Conservation (phyloP, 306 rosid genomes). For the Cicer yamashitae region DNA sequence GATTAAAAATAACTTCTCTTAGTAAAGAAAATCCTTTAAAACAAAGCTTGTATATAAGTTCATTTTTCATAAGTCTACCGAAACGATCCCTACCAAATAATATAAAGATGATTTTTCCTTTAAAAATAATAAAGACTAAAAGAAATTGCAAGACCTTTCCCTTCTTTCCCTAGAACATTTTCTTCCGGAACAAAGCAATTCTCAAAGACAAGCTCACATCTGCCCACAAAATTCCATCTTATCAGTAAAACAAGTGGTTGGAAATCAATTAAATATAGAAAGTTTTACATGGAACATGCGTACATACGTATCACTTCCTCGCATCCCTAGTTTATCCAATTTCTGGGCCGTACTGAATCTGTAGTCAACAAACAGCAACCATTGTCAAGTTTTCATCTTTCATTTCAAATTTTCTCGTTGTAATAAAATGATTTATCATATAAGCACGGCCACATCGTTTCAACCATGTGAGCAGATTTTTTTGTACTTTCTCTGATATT, state of each 20-base stretch:
- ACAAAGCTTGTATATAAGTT: neutral
- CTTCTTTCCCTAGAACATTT: constrained; percentile 93
- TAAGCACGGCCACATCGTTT: constrained; percentile 5
- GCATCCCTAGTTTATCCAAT: constrained; percentile 98
- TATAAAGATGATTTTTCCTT: constrained; percentile 27
- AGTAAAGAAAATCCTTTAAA: neutral
- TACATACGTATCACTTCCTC: constrained; percentile 97
- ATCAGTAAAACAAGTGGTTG: constrained; percentile 47
- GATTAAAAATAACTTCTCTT: neutral
- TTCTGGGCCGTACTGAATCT: constrained; percentile 96
- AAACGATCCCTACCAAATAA: neutral
- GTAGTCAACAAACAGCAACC: constrained; percentile 49
- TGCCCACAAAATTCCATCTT: constrained; percentile 53
- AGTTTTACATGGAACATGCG: constrained; percentile 41
- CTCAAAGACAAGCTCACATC: constrained; percentile 98
- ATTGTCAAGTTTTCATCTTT: constrained; percentile 35
- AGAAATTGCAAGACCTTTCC: constrained; percentile 72
- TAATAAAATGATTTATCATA: constrained; percentile 25
- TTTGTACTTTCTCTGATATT: neutral
- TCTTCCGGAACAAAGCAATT: constrained; percentile 95
- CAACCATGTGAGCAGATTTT: neutral
- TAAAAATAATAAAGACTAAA: constrained; percentile 29
- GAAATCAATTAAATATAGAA: constrained; percentile 26
- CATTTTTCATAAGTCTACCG: constrained; percentile 3
- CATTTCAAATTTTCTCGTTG: constrained; percentile 14